Base-by-base conservation (phyloP, 805 yeast species). In the Wickerhamiella cacticola region DNA sequence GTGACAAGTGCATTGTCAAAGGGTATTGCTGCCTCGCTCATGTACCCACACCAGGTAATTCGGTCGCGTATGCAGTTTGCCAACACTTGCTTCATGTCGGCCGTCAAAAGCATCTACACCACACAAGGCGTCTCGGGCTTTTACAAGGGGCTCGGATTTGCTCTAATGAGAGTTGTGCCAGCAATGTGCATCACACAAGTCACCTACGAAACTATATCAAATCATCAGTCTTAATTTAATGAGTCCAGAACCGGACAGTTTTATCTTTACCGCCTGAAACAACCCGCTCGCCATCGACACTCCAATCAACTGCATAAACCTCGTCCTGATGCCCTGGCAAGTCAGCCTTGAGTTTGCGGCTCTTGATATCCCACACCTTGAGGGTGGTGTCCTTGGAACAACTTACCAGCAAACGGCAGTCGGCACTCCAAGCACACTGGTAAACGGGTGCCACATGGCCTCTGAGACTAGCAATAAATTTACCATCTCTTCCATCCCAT, bases 261-360 rank as follows among this genome's bases (percentile, higher is more conserved):
- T 88, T 92, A 63, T 92, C 98, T 61, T 87, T 88, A 46, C 98
- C 97, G 18, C 97, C 98, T 62, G 96, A 84, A n/a, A 89, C 94
- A 10, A 92, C 97, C 55, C 80, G 73, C 54, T 75, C 76, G 41
- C 98, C 98, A 62, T 92, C 98, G 48, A 82, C 78, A 68, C 96
- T 84, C 98, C 98, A 92, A 59, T 92, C 98, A 3, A 92, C 96
- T 0, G 96, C 94, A 62, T 77, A 92, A 0, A 92, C 95, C 66
- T 92, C 98, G 60, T 92, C 98, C 13, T 79, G 69, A 61, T 92
- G 98, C 1, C 98, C 98, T 0, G 98, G 98, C 50, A 92, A 73
- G 64, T 92, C 98, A 15, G 81, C 85, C 50, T 78, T 74, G 48
- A 92, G 68, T 61, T 89, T 89, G 53, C 81, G 73, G 2, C 95